Evolutionary conservation across 805 yeast genomes (phyloP).

Genomic region (Nakazawaea molendinolei): DNA sequence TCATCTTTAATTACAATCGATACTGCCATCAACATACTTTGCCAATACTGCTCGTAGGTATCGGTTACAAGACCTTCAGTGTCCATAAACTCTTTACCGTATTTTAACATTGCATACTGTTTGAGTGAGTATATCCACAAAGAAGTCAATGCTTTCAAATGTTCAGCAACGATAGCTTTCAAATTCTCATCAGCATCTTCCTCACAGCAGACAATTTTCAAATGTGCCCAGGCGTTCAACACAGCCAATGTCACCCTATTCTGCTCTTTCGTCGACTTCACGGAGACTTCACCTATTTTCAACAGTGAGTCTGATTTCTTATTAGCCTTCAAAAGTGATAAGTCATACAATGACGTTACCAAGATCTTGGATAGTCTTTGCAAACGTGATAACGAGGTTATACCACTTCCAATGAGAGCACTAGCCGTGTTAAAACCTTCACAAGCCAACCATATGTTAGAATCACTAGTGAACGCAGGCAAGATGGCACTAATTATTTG

Average conservation of each 20-base stretch:
- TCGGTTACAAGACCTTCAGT: conserved; percentile 39
- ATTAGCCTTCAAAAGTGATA: conserved; percentile 22
- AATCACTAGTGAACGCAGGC: conserved; percentile 74
- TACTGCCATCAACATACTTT: conserved; percentile 69
- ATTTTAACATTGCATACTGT: conserved; percentile 66
- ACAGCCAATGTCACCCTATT: conserved; percentile 53
- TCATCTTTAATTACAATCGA: conserved; percentile 55
- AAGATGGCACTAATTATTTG: conserved; percentile 85
- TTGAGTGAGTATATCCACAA: conserved; percentile 74
- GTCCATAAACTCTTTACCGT: conserved; percentile 30
- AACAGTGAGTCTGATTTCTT: conserved; percentile 30
- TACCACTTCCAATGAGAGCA: conserved; percentile 58
- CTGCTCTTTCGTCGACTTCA: conserved; percentile 36
- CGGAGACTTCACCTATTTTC: conserved; percentile 50
- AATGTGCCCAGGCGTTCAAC: conserved; percentile 68
- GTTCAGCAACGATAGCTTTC: conserved; percentile 42
- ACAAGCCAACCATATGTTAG: conserved; percentile 67
- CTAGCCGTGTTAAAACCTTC: conserved; percentile 76
- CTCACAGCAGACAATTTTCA: conserved; percentile 29
- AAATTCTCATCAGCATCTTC: conserved; percentile 36
- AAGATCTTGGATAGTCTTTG: conserved; percentile 58
- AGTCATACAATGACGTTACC: conserved; percentile 58
- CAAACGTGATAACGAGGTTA: conserved; percentile 42
- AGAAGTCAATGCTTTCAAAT: conserved; percentile 56
- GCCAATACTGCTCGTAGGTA: conserved; percentile 59